Conservation (phyloP, 331 rosid genomes). For the Prunus yedoensis region DNA sequence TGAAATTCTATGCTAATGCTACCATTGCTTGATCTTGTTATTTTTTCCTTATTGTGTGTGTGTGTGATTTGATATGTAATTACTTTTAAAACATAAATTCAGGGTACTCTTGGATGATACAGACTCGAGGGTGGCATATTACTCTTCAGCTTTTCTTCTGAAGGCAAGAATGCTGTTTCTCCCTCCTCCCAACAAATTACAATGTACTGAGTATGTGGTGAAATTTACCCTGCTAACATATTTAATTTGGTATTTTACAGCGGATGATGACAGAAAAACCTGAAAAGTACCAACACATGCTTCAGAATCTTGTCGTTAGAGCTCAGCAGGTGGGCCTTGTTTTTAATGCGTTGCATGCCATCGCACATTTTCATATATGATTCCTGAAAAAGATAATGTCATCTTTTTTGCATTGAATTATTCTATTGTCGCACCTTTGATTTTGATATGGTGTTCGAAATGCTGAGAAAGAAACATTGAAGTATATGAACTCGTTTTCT, state of each 20-base stretch:
- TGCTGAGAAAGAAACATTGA: not conserved
- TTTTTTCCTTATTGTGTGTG: conserved; percentile 19
- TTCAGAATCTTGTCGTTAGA: conserved; percentile 89
- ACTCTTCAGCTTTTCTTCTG: conserved; percentile 96
- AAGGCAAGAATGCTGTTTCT: conserved; percentile 55
- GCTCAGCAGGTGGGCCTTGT: conserved; percentile 88
- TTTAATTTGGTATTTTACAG: conserved; percentile 48
- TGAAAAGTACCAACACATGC: conserved; percentile 92
- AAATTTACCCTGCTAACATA: not conserved
- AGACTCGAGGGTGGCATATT: conserved; percentile 97
- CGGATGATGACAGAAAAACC: conserved; percentile 98
- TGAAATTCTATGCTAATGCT: conserved; percentile 23
- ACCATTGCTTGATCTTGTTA: conserved; percentile 11
- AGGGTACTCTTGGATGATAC: conserved; percentile 96
- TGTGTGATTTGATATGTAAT: conserved; percentile 5
- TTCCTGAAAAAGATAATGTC: not conserved
- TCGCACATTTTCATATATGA: not conserved
- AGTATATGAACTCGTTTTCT: not conserved
- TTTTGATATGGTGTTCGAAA: not conserved
- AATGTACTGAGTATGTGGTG: no score
- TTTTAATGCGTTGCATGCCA: conserved; percentile 26
- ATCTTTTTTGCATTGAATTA: not conserved
- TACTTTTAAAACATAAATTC: conserved; percentile 14
- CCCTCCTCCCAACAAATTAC: conserved; percentile 14
- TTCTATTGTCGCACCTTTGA: not conserved